Evolutionary conservation across 805 yeast species (phyloP).

Genomic region (Yarrowia deformans): DNA sequence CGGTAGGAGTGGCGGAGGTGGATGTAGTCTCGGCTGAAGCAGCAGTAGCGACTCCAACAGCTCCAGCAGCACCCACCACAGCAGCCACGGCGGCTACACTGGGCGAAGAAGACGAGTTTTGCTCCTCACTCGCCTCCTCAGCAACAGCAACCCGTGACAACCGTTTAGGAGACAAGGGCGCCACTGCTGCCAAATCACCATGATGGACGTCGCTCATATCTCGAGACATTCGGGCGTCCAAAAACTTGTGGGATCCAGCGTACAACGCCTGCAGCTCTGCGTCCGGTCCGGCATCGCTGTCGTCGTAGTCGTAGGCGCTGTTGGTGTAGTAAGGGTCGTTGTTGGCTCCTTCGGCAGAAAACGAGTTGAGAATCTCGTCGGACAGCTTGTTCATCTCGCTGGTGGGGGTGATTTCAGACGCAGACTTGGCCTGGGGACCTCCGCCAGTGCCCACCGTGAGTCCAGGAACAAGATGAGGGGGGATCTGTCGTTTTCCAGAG

Average conservation of each 20-base stretch:
- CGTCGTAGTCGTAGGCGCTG: conserved; percentile 32
- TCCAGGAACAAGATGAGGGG: conserved; percentile 4
- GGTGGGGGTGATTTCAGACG: conserved; percentile 22
- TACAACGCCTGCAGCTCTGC: conserved; percentile 35
- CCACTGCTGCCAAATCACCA: conserved; percentile 1
- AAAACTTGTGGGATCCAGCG: conserved; percentile 27
- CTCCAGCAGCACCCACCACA: conserved; percentile 7
- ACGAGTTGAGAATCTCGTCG: conserved; percentile 32
- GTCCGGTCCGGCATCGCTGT: conserved; percentile 26
- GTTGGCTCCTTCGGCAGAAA: neutral
- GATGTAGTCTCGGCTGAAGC: neutral
- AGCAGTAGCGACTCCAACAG: conserved; percentile 4
- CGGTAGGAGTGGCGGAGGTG: conserved; percentile 4
- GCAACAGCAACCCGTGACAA: conserved; percentile 6
- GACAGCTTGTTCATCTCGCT: conserved; percentile 25
- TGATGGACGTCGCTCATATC: conserved; percentile 11
- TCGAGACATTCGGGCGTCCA: conserved; percentile 13
- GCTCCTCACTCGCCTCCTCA: neutral
- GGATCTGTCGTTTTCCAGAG: conserved; percentile 10
- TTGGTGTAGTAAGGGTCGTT: conserved; percentile 33
- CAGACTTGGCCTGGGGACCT: neutral
- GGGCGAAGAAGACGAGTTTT: too few relatives aligned
- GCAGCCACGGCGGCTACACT: neutral
- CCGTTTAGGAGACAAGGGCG: conserved; percentile 16
- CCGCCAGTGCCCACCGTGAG: neutral